These are phyloP conservation scores for Fusarium transvaalense DNA, from an alignment of 2,329 filamentous ascomycete species.

Conservation along the genomic window DNA sequence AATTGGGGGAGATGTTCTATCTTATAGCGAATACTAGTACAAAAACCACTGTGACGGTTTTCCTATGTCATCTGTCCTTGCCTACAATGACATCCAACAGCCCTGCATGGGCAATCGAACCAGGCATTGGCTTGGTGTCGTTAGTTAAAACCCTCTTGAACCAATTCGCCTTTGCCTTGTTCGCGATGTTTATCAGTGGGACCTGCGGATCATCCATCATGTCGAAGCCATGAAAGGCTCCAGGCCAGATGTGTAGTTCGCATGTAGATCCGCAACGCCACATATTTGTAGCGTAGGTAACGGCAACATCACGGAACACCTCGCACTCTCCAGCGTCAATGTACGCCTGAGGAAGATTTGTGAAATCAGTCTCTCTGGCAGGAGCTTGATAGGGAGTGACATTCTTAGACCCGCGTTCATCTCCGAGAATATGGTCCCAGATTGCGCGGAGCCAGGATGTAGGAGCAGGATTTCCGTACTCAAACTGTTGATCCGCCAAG, in stretches of 20 bases:
- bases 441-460: constrained; percentile 13
- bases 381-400: constrained; percentile 9
- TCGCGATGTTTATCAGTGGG: neutral
- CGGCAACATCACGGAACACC: constrained; percentile 7
- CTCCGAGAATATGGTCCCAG: constrained; percentile 18
- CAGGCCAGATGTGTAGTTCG: constrained; percentile 16
- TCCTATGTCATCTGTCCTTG: neutral
- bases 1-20: too few species aligned
- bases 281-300: constrained; percentile 5
- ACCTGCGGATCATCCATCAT: constrained; percentile 12
- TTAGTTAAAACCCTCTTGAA: neutral
- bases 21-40: too few species aligned
- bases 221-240: constrained; percentile 12
- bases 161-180: constrained; percentile 5
- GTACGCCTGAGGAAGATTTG: neutral
- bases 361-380: neutral
- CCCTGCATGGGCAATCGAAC: rapidly evolving
- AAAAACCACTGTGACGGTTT: too few species aligned
- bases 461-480: constrained; percentile 7
- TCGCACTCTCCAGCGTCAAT: constrained; percentile 15
- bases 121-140: neutral
- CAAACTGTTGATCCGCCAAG: constrained; percentile 11
- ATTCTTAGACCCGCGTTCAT: neutral
- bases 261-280: constrained; percentile 12
- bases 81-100: neutral